phyloP scores from a whole-genome alignment of 192 early-diverging fungal genomes.

The Coemansia sp. region DNA sequence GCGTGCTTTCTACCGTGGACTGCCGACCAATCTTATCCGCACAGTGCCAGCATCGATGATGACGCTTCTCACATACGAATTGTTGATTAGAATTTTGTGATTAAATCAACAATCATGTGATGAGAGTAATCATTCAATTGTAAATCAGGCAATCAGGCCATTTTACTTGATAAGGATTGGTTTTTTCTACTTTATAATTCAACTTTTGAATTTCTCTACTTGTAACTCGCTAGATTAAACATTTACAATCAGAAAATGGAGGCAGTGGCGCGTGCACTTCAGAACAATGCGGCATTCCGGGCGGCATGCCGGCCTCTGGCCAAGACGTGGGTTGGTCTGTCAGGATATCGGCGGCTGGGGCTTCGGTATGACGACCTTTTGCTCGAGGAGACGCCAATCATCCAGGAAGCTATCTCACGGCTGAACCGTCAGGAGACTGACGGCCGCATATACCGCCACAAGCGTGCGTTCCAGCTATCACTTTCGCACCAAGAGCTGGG shows the following conservation, averaged over 20 bases:
- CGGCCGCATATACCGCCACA: constrained; percentile 77
- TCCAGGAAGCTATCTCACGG: constrained; percentile 80
- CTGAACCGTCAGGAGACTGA: constrained; percentile 67
- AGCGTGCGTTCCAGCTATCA: constrained; percentile 74
- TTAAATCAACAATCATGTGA: too few relatives aligned
- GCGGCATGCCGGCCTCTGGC: constrained; percentile 57
- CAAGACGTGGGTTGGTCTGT: constrained; percentile 63
- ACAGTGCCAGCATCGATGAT: constrained; percentile 87
- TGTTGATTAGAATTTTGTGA: constrained; percentile 65
- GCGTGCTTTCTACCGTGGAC: constrained; percentile 83
- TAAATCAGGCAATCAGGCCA: not conserved
- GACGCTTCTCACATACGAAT: constrained; percentile 86
- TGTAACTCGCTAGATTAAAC: not conserved
- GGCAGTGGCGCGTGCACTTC: constrained; percentile 34
- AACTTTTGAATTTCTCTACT: constrained; percentile 1
- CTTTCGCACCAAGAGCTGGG: constrained; percentile 70
- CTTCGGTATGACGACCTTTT: constrained; percentile 89
- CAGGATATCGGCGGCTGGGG: constrained; percentile 76
- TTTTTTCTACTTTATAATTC: not conserved
- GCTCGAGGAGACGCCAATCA: constrained; percentile 77
- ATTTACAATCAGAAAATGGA: constrained; percentile 15
- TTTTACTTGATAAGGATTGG: not conserved
- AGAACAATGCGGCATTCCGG: constrained; percentile 46
- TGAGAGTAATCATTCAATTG: not conserved
- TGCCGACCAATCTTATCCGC: constrained; percentile 81